Evolutionary conservation across 805 yeast genomes (phyloP).

Genomic region (Yamadazyma endophytica): DNA sequence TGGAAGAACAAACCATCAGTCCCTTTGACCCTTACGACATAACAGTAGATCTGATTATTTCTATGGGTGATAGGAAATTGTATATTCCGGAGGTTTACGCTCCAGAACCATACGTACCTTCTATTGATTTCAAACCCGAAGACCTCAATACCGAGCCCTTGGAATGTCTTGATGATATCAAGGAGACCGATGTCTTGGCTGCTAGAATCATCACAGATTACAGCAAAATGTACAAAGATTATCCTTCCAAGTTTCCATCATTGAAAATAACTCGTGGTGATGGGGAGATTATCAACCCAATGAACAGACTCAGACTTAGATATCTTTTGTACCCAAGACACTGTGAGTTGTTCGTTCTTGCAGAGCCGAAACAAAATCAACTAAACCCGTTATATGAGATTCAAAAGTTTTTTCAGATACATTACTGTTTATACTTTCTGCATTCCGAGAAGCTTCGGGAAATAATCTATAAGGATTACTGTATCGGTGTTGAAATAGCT

Average conservation of each 20-base stretch:
- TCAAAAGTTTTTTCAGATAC: constrained; percentile 42
- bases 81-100: constrained; percentile 27
- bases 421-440: constrained; percentile 37
- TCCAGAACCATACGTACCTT: constrained; percentile 15
- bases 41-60: constrained; percentile 24
- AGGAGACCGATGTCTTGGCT: constrained; percentile 27
- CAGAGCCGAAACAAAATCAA: constrained; percentile 50
- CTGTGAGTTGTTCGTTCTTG: constrained; percentile 46
- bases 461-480: constrained; percentile 31
- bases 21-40: constrained; percentile 39
- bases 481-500: constrained; percentile 24
- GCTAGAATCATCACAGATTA: constrained; percentile 25
- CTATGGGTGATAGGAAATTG: constrained; percentile 22
- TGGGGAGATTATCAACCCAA: constrained; percentile 19
- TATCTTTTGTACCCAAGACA: constrained; percentile 42
- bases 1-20: constrained; percentile 27
- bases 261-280: constrained; percentile 13
- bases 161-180: constrained; percentile 14
- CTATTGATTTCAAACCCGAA: constrained; percentile 14
- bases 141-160: constrained; percentile 6
- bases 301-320: constrained; percentile 27
- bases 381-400: constrained; percentile 63
- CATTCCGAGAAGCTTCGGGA: constrained; percentile 27
- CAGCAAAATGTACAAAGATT: constrained; percentile 25
- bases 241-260: constrained; percentile 37